A percentile compares a stretch with the other conserved stretches of the same genome.
These are phyloP conservation scores for Scalesia atractyloides DNA, from an alignment of 129 eudicot genomes.

Conservation along the genomic window DNA sequence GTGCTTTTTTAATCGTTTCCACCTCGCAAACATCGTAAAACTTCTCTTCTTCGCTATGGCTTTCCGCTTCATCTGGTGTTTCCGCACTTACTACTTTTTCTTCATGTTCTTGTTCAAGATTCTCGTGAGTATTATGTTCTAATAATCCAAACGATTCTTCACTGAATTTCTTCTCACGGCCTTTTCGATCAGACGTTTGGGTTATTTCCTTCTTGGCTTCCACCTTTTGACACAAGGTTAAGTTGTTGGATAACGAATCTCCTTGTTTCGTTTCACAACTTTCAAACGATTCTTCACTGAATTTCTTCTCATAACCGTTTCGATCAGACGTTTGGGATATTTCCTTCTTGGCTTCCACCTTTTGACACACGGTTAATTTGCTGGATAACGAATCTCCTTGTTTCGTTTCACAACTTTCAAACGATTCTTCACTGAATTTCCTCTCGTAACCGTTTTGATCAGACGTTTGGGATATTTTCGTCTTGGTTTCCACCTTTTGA, in stretches of 20 bases:
- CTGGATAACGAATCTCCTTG: conserved; percentile 21
- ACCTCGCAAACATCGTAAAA: conserved; percentile 40
- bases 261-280: conserved; percentile 31
- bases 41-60: conserved; percentile 36
- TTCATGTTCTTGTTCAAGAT: conserved; percentile 37
- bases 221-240: conserved; percentile 25
- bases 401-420: conserved; percentile 32
- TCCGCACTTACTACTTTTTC: conserved; percentile 29
- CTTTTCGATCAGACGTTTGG: conserved; percentile 22
- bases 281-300: conserved; percentile 15
- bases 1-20: conserved; percentile 34
- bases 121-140: conserved; percentile 33
- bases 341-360: conserved; percentile 34
- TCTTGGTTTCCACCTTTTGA: conserved; percentile 32
- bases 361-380: conserved; percentile 21
- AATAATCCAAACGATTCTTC: conserved; percentile 24
- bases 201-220: conserved; percentile 29
- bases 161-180: conserved; percentile 27
- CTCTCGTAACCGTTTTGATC: conserved; percentile 28
- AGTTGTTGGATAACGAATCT: conserved; percentile 23
- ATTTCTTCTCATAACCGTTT: conserved; percentile 31
- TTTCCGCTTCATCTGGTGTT: conserved; percentile 26
- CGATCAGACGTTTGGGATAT: conserved; percentile 15
- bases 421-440: conserved; percentile 15
- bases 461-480: conserved; percentile 13